These are phyloP conservation scores for Bigelowiella natans DNA, from an alignment of 78 protist species.

Conservation along the genomic window DNA sequence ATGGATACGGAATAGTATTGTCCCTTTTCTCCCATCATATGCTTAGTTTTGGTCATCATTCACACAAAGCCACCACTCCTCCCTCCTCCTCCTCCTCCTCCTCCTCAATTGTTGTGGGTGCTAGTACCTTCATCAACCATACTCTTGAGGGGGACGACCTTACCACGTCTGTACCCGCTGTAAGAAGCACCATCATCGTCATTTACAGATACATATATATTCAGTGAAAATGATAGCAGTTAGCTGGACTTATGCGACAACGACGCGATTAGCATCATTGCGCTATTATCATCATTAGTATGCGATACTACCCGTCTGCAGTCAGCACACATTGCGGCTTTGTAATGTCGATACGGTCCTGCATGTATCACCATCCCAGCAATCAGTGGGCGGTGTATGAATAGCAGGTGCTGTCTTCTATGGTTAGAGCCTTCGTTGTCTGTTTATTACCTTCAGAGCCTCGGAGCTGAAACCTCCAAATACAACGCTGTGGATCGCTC, in stretches of 20 bases:
- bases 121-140: not conserved
- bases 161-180: not conserved
- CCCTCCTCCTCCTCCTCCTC: no score
- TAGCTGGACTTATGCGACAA: no score
- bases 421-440: not conserved
- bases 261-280: no score
- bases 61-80: no score
- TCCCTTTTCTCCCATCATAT: no score
- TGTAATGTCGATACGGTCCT: not conserved
- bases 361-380: not conserved
- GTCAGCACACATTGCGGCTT: not conserved
- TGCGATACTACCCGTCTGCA: not conserved
- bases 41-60: no score
- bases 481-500: constrained; percentile 75
- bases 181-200: not conserved
- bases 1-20: no score
- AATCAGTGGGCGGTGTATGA: not conserved
- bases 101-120: no score
- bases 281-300: not conserved
- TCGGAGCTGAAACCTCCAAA: constrained; percentile 3
- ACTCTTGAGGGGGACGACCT: not conserved
- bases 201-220: not conserved
- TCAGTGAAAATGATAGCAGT: not conserved
- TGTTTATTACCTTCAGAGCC: not conserved
- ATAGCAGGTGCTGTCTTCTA: not conserved